A percentile compares a stretch with the other conserved stretches of the same genome.
Conservation (phyloP, 306 rosid species). For the Dalbergia oliveri region DNA sequence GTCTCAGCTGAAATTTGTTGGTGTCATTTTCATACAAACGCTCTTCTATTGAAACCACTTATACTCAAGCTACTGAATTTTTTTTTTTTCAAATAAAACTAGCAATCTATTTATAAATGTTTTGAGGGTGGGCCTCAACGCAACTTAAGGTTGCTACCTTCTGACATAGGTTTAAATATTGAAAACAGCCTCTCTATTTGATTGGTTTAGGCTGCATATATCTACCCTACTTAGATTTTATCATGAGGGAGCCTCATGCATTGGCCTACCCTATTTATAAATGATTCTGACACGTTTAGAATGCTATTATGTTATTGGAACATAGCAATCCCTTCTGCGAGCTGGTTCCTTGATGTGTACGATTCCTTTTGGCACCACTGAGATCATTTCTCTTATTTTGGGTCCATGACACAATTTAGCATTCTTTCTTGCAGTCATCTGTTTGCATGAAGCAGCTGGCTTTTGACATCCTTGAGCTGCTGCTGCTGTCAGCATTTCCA, state of each 20-base stretch:
- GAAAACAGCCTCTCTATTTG: no score
- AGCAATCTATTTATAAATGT: conserved; percentile 1
- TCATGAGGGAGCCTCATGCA: no score
- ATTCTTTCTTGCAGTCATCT: conserved; percentile 70
- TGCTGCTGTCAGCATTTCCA: conserved; percentile 78
- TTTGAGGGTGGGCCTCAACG: not conserved
- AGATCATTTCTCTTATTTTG: conserved; percentile 8
- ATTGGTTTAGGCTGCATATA: no score
- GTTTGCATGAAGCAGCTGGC: conserved; percentile 89
- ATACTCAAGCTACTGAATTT: conserved; percentile 28
- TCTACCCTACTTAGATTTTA: no score
- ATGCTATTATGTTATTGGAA: not conserved
- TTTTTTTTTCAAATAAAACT: conserved; percentile 3
- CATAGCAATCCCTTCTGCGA: conserved; percentile 13
- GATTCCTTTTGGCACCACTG: not conserved
- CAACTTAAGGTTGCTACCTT: no score
- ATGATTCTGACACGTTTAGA: no score
- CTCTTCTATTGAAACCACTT: conserved; percentile 9
- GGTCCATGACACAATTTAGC: not conserved
- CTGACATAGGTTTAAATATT: no score
- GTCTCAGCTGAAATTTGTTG: conserved; percentile 3
- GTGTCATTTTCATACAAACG: conserved; percentile 9
- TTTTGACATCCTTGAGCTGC: conserved; percentile 83
- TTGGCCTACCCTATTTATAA: no score
- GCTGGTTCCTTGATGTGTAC: not conserved